Evolutionary conservation across 1,139 yeast genomes (phyloP).

Genomic region (Pneumocystis carinii): DNA sequence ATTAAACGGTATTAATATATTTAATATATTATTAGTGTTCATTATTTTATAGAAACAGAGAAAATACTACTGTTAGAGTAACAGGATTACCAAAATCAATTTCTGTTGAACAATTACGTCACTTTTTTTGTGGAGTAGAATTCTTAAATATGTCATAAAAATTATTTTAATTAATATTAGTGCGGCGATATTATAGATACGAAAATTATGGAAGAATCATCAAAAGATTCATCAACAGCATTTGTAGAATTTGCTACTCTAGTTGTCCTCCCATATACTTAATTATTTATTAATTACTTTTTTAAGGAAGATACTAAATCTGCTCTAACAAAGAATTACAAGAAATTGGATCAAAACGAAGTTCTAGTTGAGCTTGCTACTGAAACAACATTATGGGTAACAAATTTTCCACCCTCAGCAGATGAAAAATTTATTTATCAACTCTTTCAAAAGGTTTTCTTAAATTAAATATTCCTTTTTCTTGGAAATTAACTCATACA

Average conservation of each 20-base stretch:
- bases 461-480: constrained; percentile 15
- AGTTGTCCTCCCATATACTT: background rate
- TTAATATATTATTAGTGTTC: constrained; percentile 8
- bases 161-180: constrained; percentile 1
- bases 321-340: constrained; percentile 47
- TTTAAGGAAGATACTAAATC: constrained; percentile 36
- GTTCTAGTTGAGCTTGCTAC: constrained; percentile 35
- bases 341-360: constrained; percentile 30
- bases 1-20: constrained; percentile 4
- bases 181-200: background rate
- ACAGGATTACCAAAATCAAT: constrained; percentile 25
- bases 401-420: constrained; percentile 55
- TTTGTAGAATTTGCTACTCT: constrained; percentile 8
- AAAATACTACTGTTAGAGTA: constrained; percentile 38
- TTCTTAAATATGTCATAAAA: constrained; percentile 33
- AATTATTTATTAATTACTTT: background rate
- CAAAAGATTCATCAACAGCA: constrained; percentile 1
- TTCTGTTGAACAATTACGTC: constrained; percentile 23
- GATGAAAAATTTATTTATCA: constrained; percentile 20
- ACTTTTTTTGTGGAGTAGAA: constrained; percentile 20
- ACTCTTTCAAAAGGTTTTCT: constrained; percentile 20
- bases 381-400: constrained; percentile 45
- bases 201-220: background rate
- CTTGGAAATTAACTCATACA: constrained; percentile 22
- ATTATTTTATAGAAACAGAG: constrained; percentile 36